A percentile compares a stretch with the other conserved stretches of the same genome.
Evolutionary conservation across 169 alveolate species (phyloP).

Genomic region (Eimeria maxima): DNA sequence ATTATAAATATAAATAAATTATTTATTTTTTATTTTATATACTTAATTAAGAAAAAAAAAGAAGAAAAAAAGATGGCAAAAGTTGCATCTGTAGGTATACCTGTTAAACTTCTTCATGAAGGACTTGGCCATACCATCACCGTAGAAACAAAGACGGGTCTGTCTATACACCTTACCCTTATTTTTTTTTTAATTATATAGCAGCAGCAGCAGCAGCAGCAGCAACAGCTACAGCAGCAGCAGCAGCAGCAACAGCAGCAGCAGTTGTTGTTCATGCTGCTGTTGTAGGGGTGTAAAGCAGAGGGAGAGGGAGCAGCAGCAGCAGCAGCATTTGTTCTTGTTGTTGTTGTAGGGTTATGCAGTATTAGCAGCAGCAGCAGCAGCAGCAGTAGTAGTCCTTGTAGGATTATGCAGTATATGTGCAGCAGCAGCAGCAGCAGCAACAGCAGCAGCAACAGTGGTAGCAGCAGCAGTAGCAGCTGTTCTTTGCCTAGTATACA

Average conservation of each 20-base stretch:
- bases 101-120: conserved; percentile 98
- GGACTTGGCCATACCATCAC: conserved; percentile 99
- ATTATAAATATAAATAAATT: background rate
- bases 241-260: background rate
- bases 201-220: background rate
- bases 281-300: too few relatives aligned
- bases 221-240: background rate
- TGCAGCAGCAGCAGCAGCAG: background rate
- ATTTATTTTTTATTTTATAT: background rate
- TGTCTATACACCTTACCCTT: conserved; percentile 78
- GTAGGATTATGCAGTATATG: too few relatives aligned
- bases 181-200: too few relatives aligned
- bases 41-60: too few relatives aligned
- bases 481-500: background rate
- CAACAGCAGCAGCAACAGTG: background rate
- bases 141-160: conserved; percentile 98
- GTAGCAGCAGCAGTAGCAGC: background rate
- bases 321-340: too few relatives aligned
- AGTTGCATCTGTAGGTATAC: conserved; percentile 97
- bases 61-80: background rate
- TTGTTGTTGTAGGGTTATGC: too few relatives aligned
- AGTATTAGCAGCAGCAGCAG: too few relatives aligned
- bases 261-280: background rate
- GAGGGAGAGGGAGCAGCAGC: too few relatives aligned
- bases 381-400: too few relatives aligned